These are phyloP conservation scores for Juncus inflexus DNA, from an alignment of 176 grass and related monocot genomes.

Conservation along the genomic window DNA sequence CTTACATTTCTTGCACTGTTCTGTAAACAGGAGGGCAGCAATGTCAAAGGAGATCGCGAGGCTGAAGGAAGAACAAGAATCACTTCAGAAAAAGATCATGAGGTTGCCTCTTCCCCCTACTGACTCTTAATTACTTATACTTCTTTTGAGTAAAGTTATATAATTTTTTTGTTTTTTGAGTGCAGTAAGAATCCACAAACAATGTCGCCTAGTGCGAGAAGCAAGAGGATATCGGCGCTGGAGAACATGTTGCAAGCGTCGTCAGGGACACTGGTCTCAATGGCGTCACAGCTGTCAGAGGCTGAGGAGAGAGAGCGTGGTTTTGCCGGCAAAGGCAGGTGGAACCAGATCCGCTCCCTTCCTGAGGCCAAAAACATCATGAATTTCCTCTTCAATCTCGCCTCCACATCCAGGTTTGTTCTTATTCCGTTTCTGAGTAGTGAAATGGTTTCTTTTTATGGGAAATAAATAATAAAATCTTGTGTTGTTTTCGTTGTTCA, in stretches of 20 bases:
- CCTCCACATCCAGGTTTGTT: slow-evolving; percentile 70
- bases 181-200: slow-evolving; percentile 59
- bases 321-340: slow-evolving; percentile 68
- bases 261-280: slow-evolving; percentile 70
- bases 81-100: slow-evolving; percentile 41
- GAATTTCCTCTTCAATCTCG: slow-evolving; percentile 80
- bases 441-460: slow-evolving; percentile 1
- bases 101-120: slow-evolving; percentile 31
- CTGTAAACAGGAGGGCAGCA: slow-evolving; percentile 50
- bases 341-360: slow-evolving; percentile 78
- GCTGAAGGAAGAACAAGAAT: slow-evolving; percentile 72
- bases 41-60: slow-evolving; percentile 90
- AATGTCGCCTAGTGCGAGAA: slow-evolving; percentile 95
- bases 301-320: slow-evolving; percentile 74
- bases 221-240: slow-evolving; percentile 86
- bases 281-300: slow-evolving; percentile 90
- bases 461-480: not conserved
- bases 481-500: slow-evolving; percentile 25
- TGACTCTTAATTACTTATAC: not conserved
- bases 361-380: slow-evolving; percentile 75
- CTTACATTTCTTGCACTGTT: slow-evolving; percentile 2
- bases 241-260: slow-evolving; percentile 89
- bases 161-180: not conserved
- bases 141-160: not conserved
- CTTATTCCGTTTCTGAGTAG: not conserved